Evolutionary conservation across 2,329 filamentous ascomycete species (phyloP), one percentile per base, ranked within the genome.

Genomic region (Penicillium sp.): DNA sequence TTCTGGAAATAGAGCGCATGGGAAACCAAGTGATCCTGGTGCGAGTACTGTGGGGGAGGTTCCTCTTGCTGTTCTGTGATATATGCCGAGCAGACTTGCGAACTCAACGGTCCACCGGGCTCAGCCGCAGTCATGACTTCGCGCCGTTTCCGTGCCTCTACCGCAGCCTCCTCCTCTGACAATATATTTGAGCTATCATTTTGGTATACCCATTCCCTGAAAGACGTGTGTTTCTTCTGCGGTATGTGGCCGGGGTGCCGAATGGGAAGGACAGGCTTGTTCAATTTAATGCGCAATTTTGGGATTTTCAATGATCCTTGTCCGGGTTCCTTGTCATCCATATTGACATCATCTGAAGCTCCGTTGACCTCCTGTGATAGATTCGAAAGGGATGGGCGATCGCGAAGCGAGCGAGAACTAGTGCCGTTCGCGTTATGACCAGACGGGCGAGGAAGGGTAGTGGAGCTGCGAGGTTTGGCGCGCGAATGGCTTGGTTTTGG

Each of bases 1-100:
- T 86, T 89, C 45, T 90, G 86, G 64, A 97, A 93, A 64, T 92
- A 88, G 12, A 88, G 69, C 56, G 89, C 87, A 58, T 96, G 92
- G 44, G 87, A 87, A 43, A 89, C 80, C 50, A 97, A 81, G 69
- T 97, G 90, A 67, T 97, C 92, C 68, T 85, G 83, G 63, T 95
- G 91, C n/a, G 88, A 86, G 79, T 90, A 97, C 67, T 94, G 90
- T 50, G 83, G 82, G 0, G 85, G 83, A 0, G 89, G 89, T 65
- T 95, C 89, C 54, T 90, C 86, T 57, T 82, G 81, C 12, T 85
- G 79, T 60, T 94, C 89, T 0, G 89, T 89, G 17, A 86, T 81
- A 64, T 89, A 94, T 25, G 88, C 76, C 2, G 86, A 87, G 69
- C 89, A 93, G 57, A 82, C 80, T 57, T 86, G 84, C 51, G 81